Base-by-base conservation (phyloP, 2,329 filamentous ascomycete species). In the Penicillium sp. region DNA sequence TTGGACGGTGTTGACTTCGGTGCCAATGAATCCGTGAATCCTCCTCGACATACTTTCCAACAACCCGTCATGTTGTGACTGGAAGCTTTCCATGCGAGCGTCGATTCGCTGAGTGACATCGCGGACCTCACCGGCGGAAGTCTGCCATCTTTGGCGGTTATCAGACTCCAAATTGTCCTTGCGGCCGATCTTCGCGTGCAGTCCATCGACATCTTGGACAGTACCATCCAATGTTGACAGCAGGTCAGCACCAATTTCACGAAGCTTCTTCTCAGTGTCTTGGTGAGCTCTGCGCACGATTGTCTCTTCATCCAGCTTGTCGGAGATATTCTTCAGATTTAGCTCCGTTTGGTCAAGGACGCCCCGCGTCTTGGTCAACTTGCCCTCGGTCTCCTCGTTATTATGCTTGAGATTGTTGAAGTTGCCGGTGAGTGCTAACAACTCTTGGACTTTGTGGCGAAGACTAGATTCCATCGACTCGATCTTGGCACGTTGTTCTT, bases 341-440 rank as follows among this genome's bases (percentile, higher is more conserved):
- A 86, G 78, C 54, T 97, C 91, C 0, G 90, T 96, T 65, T 94
- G 87, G 43, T 91, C 86, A 9, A 97, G 75, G 3, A 95, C 73
- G 38, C 80, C 81, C 56, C 88, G 85, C 0, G 91, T 94, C 23
- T 87, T 81, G 39, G 91, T 86, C 2, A 98, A 76, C 37, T 79
- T 75, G 4, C 76, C 59, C 42, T 78, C 84, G 0, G 85, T 89
- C 13, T 79, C 75, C 51, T 98, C 91, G 46, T 94, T 86, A 46
- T 96, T 89, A 60, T 90, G 89, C 67, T 93, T 95, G 54, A 97
- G 68, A 1, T 79, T 82, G 69, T 90, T 89, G 63, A 97, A 94
- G 50, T 81, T 89, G 28, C 84, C 88, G 0, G 87, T 95, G 25
- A 97, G 71, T 8, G 81, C 80, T 62, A 94, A 90, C 0, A 98